A percentile compares a stretch with the other conserved stretches of the same genome.
Conservation (phyloP, 2,329 filamentous ascomycete genomes). For the Tricladium varicosporioides region DNA sequence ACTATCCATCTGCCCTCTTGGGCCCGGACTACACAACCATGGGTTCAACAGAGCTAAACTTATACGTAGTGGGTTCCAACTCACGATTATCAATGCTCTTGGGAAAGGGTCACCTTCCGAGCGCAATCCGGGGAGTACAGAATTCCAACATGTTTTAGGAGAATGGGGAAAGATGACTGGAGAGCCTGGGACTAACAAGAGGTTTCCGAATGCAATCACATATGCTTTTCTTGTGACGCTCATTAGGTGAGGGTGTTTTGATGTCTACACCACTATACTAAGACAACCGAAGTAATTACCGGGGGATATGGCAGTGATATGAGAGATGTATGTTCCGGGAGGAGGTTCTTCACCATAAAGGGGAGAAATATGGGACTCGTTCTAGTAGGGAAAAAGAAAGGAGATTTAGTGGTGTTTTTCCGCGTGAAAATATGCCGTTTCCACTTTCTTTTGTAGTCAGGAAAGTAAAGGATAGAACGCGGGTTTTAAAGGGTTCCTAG, state of each 20-base stretch:
- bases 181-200: neutral
- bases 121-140: neutral
- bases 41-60: neutral
- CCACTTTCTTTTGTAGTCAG: neutral
- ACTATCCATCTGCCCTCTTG: neutral
- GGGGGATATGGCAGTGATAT: neutral
- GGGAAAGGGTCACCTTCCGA: neutral
- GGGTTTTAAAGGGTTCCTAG: neutral
- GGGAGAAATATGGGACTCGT: neutral
- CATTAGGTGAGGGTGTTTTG: neutral
- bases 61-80: neutral
- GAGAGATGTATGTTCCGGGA: neutral
- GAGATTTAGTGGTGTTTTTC: neutral
- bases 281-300: neutral
- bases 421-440: neutral
- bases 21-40: neutral
- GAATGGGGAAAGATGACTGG: neutral
- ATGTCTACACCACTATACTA: neutral
- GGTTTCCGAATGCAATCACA: neutral
- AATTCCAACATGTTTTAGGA: neutral
- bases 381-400: neutral
- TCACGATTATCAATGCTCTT: neutral
- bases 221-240: neutral
- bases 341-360: neutral
- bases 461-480: neutral